Conservation (phyloP, 2,329 filamentous ascomycete genomes). For the Knufia fluminis region DNA sequence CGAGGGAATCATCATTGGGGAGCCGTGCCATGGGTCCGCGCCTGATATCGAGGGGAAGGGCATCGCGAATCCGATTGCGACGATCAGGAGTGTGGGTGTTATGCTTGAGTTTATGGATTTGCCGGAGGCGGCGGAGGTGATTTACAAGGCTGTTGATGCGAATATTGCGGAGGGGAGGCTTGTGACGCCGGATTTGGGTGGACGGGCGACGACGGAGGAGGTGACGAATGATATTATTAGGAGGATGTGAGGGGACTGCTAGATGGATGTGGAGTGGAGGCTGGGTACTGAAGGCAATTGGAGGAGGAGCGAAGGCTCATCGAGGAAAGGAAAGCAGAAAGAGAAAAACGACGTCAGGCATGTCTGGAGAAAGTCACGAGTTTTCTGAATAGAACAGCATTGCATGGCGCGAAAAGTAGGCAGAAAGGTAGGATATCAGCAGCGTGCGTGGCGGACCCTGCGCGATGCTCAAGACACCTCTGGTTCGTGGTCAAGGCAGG, state of each 20-base stretch:
- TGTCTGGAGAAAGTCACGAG: too few species aligned
- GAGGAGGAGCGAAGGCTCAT: too few species aligned
- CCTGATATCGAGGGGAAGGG: slow-evolving; percentile 89
- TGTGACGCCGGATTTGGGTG: slow-evolving; percentile 82
- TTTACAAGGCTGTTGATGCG: slow-evolving; percentile 85
- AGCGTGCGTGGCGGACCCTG: too few species aligned
- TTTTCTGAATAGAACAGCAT: too few species aligned
- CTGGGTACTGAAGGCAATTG: too few species aligned
- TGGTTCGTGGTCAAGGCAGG: too few species aligned
- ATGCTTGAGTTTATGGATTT: slow-evolving; percentile 96
- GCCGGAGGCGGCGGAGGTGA: slow-evolving; percentile 74
- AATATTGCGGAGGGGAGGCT: slow-evolving; percentile 76
- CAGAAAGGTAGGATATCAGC: too few species aligned
- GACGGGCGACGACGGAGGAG: slow-evolving; percentile 73
- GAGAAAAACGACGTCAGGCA: too few species aligned
- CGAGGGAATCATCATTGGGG: slow-evolving; percentile 87
- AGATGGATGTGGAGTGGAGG: too few species aligned
- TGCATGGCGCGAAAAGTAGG: too few species aligned
- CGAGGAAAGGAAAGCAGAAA: too few species aligned
- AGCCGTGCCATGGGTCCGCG: slow-evolving; percentile 93
- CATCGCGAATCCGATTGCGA: slow-evolving; percentile 95
- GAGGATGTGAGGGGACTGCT: slow-evolving; percentile 49
- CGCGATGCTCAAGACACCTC: too few species aligned
- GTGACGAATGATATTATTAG: slow-evolving; percentile 79
- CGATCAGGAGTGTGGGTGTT: slow-evolving; percentile 76